phyloP scores from a whole-genome alignment of 352 stramenopile species.

The Discostella stelligera region DNA sequence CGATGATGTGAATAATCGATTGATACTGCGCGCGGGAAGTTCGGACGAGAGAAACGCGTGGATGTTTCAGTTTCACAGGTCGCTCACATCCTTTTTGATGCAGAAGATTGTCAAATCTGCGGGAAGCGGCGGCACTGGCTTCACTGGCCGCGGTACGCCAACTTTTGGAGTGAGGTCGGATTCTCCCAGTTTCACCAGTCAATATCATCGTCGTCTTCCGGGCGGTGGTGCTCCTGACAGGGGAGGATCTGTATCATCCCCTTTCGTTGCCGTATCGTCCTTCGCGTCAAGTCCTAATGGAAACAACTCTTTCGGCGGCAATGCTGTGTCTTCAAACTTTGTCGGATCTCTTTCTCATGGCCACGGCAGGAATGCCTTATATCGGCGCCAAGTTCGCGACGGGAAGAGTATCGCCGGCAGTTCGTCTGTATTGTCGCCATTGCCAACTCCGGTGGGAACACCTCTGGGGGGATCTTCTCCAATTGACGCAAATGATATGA shows the following conservation, averaged over 20 bases:
- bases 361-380: slow-evolving; percentile 60
- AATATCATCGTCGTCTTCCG: slow-evolving; percentile 24
- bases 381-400: slow-evolving; percentile 49
- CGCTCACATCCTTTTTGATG: slow-evolving; percentile 60
- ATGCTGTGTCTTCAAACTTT: slow-evolving; percentile 15
- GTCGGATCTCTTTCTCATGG: slow-evolving; percentile 59
- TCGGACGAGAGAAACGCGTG: slow-evolving; percentile 70
- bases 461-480: slow-evolving; percentile 33
- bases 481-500: slow-evolving; percentile 9
- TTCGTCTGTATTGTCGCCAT: slow-evolving; percentile 12
- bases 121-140: not conserved
- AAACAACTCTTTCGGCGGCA: slow-evolving; percentile 26
- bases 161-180: slow-evolving; percentile 20
- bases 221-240: slow-evolving; percentile 5
- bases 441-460: slow-evolving; percentile 24
- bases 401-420: slow-evolving; percentile 7
- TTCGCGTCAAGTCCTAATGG: slow-evolving; percentile 25
- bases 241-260: slow-evolving; percentile 18
- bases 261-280: slow-evolving; percentile 22
- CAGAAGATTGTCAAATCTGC: slow-evolving; percentile 50
- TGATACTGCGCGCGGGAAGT: slow-evolving; percentile 64
- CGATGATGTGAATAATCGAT: slow-evolving; percentile 43
- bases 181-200: slow-evolving; percentile 22
- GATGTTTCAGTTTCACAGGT: slow-evolving; percentile 79
- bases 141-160: not conserved